These are phyloP conservation scores for Penicilliopsis zonata DNA, from an alignment of 495 filamentous ascomycete genomes.

Conservation along the genomic window DNA sequence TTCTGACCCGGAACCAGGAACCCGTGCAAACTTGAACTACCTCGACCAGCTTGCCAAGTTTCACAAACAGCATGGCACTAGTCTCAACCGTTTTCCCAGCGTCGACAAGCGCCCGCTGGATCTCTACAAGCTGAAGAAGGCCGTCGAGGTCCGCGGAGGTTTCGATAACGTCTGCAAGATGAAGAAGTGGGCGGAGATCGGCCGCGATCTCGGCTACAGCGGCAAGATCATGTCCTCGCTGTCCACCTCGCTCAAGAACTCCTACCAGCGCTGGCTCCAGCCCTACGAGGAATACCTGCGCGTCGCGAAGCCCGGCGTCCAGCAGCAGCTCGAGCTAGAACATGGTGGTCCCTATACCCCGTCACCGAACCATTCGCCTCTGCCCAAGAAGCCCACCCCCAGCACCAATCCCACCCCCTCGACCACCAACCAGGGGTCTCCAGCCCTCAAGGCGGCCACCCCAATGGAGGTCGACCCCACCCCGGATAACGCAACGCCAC, in stretches of 20 bases:
- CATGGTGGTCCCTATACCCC: constrained; percentile 90
- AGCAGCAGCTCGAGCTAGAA: constrained; percentile 86
- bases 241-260: constrained; percentile 97
- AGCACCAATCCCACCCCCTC: constrained; percentile 53
- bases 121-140: constrained; percentile 91
- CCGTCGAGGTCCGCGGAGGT: constrained; percentile 83
- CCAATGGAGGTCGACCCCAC: constrained; percentile 43
- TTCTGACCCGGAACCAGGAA: constrained; percentile 48
- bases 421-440: constrained; percentile 52
- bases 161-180: constrained; percentile 93
- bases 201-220: constrained; percentile 92
- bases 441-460: constrained; percentile 56
- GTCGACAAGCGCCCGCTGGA: constrained; percentile 98
- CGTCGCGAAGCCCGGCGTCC: constrained; percentile 89
- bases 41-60: constrained; percentile 92
- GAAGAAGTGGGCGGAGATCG: constrained; percentile 99
- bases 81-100: constrained; percentile 84
- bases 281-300: constrained; percentile 95
- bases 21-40: constrained; percentile 90
- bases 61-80: constrained; percentile 92
- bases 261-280: constrained; percentile 89
- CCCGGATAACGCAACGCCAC: constrained; percentile 22
- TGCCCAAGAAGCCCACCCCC: constrained; percentile 51
- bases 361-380: constrained; percentile 75
- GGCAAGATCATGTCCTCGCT: constrained; percentile 99